Base-by-base conservation (phyloP, 345 rosid species). In the Salix koriyanagi region DNA sequence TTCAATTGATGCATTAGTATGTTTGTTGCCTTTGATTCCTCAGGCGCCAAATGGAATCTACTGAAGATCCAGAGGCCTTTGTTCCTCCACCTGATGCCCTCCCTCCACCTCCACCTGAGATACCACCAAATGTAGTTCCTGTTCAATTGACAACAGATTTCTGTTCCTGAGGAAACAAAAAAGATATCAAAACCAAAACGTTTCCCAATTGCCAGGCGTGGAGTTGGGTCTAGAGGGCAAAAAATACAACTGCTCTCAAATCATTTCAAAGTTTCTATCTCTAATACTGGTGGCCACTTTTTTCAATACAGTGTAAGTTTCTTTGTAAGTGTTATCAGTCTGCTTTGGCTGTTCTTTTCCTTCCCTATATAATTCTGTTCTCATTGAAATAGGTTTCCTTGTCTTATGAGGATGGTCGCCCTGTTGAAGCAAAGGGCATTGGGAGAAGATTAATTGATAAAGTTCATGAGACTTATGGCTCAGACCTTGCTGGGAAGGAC, bases 371-470 rank as follows among this genome's bases (percentile, higher is more conserved):
- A 44, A 21, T 26, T n/a, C 16, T 46, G 16, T 18, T 44, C 14
- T 78, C 16, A 25, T 50, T 12, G 56, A 26, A 65, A 65, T 70
- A 80, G 79, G 83, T 80, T 65, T 15, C 72, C 42, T 23, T 80
- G 4, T 54, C 26, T 42, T 72, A 71, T 23, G 83, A 76, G 74
- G 77, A 80, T 32, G 79, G 77, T 7, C 64, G 46, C 41, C 69
- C 79, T 66, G 74, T 80, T 36, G 79, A 80, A 7, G 69, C 46
- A 4, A 80, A 72, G 73, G 75, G 83, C 46, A 28, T 79, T 21
- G 79, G 83, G 13, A 71, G 79, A 76, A 76, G 36, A 42, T 19
- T 80, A 12, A 71, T 81, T 4, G 84, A 77, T 18, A 81, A 69
- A 23, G 78, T 81, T 50, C 68, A 67, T 16, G 68, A 77, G 76